phyloP scores from a whole-genome alignment of 2,329 filamentous ascomycete genomes.

The Graphium sp. region DNA sequence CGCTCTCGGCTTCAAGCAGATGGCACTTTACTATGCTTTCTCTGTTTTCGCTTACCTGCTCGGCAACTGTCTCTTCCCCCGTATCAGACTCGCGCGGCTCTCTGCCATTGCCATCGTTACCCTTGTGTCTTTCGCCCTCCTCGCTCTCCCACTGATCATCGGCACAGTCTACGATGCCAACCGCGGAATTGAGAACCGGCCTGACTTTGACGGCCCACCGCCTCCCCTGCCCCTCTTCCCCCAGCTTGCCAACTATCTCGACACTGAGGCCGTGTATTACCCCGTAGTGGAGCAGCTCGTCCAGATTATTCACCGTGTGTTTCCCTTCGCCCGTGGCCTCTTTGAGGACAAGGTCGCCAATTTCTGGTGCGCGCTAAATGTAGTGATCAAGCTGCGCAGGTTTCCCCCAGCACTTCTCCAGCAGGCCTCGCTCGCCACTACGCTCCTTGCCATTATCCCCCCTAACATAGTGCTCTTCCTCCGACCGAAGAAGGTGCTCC shows the following conservation, averaged over 20 bases:
- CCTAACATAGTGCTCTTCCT: slow-evolving; percentile 68
- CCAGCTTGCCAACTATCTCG: slow-evolving; percentile 38
- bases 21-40: slow-evolving; percentile 95
- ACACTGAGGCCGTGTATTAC: slow-evolving; percentile 54
- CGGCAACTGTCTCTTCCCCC: slow-evolving; percentile 68
- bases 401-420: slow-evolving; percentile 61
- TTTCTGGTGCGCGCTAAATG: slow-evolving; percentile 88
- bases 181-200: slow-evolving; percentile 40
- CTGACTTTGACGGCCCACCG: slow-evolving; percentile 39
- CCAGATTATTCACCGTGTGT: slow-evolving; percentile 82
- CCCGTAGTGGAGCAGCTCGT: slow-evolving; percentile 60
- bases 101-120: slow-evolving; percentile 63
- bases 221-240: slow-evolving; percentile 45
- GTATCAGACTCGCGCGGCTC: slow-evolving; percentile 49
- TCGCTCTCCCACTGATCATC: slow-evolving; percentile 59
- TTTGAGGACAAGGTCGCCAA: slow-evolving; percentile 99
- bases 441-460: slow-evolving; percentile 58
- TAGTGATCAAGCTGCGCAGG: slow-evolving; percentile 68
- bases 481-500: slow-evolving; percentile 56
- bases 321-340: slow-evolving; percentile 86
- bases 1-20: slow-evolving; percentile 95
- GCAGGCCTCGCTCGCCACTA: slow-evolving; percentile 56
- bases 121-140: slow-evolving; percentile 50
- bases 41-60: slow-evolving; percentile 83
- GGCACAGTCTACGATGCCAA: slow-evolving; percentile 55